Percentiles rank a stretch among this genome's conserved stretches.
Evolutionary conservation across 2,329 filamentous ascomycete species (phyloP).

Genomic region (Epichloe typhina): DNA sequence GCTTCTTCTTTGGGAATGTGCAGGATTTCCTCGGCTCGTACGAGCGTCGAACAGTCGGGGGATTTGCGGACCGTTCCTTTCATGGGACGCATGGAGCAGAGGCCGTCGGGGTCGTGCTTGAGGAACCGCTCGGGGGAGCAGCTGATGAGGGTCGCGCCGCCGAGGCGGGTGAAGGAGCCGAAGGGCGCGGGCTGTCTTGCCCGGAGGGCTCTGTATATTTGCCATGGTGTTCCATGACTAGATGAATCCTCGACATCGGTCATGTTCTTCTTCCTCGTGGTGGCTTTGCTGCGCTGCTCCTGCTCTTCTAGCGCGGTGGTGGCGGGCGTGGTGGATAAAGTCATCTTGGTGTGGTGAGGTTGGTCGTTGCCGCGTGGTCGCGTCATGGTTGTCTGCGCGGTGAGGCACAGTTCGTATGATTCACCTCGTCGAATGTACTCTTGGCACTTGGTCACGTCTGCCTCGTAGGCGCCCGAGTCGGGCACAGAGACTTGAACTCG

Average conservation of each 20-base stretch:
- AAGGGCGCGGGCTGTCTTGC: constrained; percentile 69
- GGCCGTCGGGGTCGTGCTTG: constrained; percentile 35
- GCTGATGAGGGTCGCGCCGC: constrained; percentile 57
- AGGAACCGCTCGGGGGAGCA: constrained; percentile 87
- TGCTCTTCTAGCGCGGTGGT: background rate
- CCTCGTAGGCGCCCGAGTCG: constrained; percentile 41
- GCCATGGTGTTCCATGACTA: constrained; percentile 39
- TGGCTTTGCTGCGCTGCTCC: no score
- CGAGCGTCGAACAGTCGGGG: constrained; percentile 49
- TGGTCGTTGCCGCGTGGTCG: constrained; percentile 25
- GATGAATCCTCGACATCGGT: background rate
- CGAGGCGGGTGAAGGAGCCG: constrained; percentile 66
- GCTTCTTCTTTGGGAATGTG: constrained; percentile 79
- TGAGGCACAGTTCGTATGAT: constrained; percentile 78
- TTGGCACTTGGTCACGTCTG: constrained; percentile 56
- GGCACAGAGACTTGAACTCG: constrained; percentile 25
- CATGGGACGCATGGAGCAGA: constrained; percentile 78
- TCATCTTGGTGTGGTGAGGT: constrained; percentile 15
- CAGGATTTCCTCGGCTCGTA: constrained; percentile 58
- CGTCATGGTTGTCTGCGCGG: constrained; percentile 55
- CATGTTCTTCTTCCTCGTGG: background rate
- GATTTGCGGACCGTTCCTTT: constrained; percentile 89
- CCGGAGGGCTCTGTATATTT: constrained; percentile 58
- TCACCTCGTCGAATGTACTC: constrained; percentile 61
- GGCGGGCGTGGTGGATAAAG: background rate